Evolutionary conservation across 1,284 basidiomycete genomes (phyloP).

Genomic region (Ganoderma sinense): DNA sequence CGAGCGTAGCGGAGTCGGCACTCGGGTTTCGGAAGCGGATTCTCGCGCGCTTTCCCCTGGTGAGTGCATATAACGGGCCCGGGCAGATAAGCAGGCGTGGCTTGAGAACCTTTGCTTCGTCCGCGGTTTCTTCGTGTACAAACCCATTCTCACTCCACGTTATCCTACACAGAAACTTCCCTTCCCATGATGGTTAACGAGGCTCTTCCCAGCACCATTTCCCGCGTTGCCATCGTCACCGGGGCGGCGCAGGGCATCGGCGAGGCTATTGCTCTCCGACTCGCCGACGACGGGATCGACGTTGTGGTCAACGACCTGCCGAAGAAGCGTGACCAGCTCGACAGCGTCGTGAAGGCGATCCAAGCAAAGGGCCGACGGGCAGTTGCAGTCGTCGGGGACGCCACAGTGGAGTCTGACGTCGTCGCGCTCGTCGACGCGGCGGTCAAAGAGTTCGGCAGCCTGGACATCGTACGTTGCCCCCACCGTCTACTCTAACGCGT

Average conservation of each 20-base stretch:
- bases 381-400: constrained; percentile 41
- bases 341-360: constrained; percentile 42
- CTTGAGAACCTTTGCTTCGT: not conserved
- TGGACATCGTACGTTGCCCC: constrained; percentile 33
- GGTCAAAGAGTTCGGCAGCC: constrained; percentile 35
- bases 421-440: constrained; percentile 41
- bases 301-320: constrained; percentile 48
- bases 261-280: constrained; percentile 47
- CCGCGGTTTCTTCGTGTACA: not conserved
- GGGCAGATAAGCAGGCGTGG: not conserved
- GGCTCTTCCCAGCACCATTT: not conserved
- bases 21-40: not conserved
- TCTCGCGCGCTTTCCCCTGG: not conserved
- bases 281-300: constrained; percentile 51
- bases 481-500: not conserved
- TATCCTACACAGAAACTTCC: not conserved
- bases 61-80: not conserved
- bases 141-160: not conserved
- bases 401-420: constrained; percentile 47
- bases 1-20: not conserved
- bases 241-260: constrained; percentile 51
- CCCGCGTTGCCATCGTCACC: constrained; percentile 45
- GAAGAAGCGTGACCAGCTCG: constrained; percentile 37
- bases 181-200: not conserved
- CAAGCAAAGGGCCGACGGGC: constrained; percentile 38